A percentile compares a stretch with the other conserved stretches of the same genome.
Evolutionary conservation across 345 rosid genomes (phyloP).

Genomic region (Salix udensis): DNA sequence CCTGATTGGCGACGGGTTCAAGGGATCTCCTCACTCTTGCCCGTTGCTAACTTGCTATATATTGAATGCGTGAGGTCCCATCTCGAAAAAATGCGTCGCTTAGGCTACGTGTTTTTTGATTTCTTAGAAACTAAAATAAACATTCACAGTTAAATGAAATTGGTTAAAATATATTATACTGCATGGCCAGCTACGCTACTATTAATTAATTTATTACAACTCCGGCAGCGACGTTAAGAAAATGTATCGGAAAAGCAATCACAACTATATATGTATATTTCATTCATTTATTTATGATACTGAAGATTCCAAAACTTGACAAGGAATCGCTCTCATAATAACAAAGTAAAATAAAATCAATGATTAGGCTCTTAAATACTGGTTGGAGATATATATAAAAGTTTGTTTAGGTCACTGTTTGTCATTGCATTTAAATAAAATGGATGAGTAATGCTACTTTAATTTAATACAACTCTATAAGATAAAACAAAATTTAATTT

Average conservation of each 20-base stretch:
- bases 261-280: too few species aligned
- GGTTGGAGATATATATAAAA: neutral
- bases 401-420: too few species aligned
- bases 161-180: neutral
- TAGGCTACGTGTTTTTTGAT: neutral
- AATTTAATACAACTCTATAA: too few species aligned
- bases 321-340: neutral
- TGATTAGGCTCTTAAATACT: too few species aligned
- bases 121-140: neutral
- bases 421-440: too few species aligned
- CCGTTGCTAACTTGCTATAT: neutral
- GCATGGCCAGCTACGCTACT: neutral
- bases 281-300: too few species aligned
- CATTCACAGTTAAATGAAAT: neutral
- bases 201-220: neutral
- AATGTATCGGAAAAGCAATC: neutral
- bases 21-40: neutral
- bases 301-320: too few species aligned
- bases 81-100: too few species aligned
- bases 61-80: neutral
- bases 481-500: too few species aligned
- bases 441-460: too few species aligned
- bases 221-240: neutral
- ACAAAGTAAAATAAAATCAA: neutral
- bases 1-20: conserved; percentile 5